These are phyloP conservation scores for Phyllosticta ampelicida DNA, from an alignment of 2,329 filamentous ascomycete genomes.

Conservation along the genomic window DNA sequence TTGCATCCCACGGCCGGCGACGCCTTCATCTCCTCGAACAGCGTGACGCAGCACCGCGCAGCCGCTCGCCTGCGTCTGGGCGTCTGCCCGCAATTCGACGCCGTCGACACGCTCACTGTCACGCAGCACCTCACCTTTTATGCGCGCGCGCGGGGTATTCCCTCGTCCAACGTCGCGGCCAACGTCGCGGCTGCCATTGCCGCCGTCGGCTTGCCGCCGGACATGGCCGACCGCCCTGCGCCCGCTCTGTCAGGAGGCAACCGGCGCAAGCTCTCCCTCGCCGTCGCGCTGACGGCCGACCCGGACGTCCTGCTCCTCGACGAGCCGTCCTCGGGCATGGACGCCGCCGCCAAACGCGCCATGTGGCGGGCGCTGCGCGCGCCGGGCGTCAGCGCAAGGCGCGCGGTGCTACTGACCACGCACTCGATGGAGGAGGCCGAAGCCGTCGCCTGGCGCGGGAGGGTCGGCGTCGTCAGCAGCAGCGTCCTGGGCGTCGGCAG, in stretches of 20 bases:
- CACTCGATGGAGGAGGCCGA: slow-evolving; percentile 96
- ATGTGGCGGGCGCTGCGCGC: slow-evolving; percentile 82
- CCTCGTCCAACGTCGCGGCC: slow-evolving; percentile 50
- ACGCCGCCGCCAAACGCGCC: slow-evolving; percentile 78
- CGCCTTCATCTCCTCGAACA: slow-evolving; percentile 67
- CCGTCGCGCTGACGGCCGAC: slow-evolving; percentile 87
- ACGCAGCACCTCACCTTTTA: slow-evolving; percentile 82
- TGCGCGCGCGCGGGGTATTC: slow-evolving; percentile 69
- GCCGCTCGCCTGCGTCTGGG: slow-evolving; percentile 67
- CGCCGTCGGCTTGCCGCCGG: slow-evolving; percentile 61
- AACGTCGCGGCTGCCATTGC: slow-evolving; percentile 70
- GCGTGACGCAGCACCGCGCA: slow-evolving; percentile 61
- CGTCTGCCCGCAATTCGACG: slow-evolving; percentile 70
- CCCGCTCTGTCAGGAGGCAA: slow-evolving; percentile 78
- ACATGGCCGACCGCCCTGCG: slow-evolving; percentile 63
- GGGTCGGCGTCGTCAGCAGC: slow-evolving; percentile 76
- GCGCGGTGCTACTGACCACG: slow-evolving; percentile 80
- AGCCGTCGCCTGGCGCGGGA: slow-evolving; percentile 65
- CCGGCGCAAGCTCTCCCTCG: slow-evolving; percentile 82
- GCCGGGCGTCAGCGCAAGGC: slow-evolving; percentile 52
- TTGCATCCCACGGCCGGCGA: slow-evolving; percentile 68
- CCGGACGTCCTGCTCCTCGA: slow-evolving; percentile 79
- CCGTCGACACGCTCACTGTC: slow-evolving; percentile 85
- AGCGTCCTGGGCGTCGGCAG: slow-evolving; percentile 79
- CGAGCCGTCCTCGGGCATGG: slow-evolving; percentile 79